Conservation (phyloP, 768 basidiomycete genomes). For the Pisolithus orientalis region DNA sequence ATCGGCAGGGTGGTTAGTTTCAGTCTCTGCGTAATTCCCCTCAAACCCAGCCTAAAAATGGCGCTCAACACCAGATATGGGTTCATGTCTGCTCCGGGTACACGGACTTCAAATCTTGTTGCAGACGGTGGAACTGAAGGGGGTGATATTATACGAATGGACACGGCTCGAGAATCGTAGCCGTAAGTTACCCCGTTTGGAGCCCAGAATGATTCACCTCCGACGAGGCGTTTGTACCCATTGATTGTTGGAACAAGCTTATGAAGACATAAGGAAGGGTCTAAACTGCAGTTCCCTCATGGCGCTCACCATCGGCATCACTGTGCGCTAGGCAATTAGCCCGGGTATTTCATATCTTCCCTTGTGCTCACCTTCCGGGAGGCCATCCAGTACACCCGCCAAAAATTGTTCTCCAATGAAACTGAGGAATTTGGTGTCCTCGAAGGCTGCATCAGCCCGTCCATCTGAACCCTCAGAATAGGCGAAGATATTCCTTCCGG, state of each 20-base stretch:
- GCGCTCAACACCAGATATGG: slow-evolving; percentile 86
- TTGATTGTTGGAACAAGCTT: slow-evolving; percentile 88
- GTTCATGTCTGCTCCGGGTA: slow-evolving; percentile 97
- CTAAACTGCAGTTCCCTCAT: not conserved
- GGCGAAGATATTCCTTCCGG: slow-evolving; percentile 79
- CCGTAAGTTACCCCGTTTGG: slow-evolving; percentile 92
- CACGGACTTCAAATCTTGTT: slow-evolving; percentile 88
- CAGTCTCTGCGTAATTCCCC: slow-evolving; percentile 80
- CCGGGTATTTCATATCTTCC: not conserved
- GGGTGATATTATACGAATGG: slow-evolving; percentile 87
- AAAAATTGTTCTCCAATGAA: slow-evolving; percentile 86
- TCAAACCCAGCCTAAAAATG: slow-evolving; percentile 79
- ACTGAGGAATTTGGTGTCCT: slow-evolving; percentile 83
- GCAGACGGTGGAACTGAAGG: slow-evolving; percentile 77
- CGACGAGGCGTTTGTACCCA: slow-evolving; percentile 94
- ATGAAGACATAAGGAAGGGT: not conserved
- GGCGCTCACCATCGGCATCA: slow-evolving; percentile 73
- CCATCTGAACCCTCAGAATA: slow-evolving; percentile 56
- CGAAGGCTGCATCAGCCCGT: slow-evolving; percentile 61
- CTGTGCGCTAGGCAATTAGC: slow-evolving; percentile 27
- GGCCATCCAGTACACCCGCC: slow-evolving; percentile 86
- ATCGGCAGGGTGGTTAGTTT: slow-evolving; percentile 68
- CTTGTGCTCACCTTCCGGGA: slow-evolving; percentile 67
- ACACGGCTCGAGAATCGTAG: slow-evolving; percentile 91
- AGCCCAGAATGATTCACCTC: slow-evolving; percentile 92